Conservation (phyloP, 2,329 filamentous ascomycete genomes). For the Scytalidium sp. region DNA sequence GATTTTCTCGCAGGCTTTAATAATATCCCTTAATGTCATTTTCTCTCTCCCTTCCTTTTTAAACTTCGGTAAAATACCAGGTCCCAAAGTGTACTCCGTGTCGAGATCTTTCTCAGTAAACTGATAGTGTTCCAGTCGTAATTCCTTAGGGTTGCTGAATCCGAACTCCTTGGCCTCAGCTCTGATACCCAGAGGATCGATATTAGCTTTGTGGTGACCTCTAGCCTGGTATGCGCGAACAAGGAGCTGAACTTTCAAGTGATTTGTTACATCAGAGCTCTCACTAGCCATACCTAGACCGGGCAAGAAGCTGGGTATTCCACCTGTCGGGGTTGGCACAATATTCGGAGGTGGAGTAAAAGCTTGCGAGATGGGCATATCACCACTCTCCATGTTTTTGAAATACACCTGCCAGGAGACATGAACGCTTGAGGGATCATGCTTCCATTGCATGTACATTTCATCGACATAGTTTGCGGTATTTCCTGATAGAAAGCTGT, state of each 20-base stretch:
- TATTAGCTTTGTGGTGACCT: constrained; percentile 97
- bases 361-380: constrained; percentile 96
- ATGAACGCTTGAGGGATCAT: constrained; percentile 89
- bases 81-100: constrained; percentile 85
- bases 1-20: constrained; percentile 87
- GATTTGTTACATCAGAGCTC: constrained; percentile 85
- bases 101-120: constrained; percentile 95
- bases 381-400: constrained; percentile 97
- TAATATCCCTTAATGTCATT: constrained; percentile 95
- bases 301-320: constrained; percentile 70
- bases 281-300: constrained; percentile 64
- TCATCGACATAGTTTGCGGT: constrained; percentile 99
- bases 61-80: constrained; percentile 93
- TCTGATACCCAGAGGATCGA: constrained; percentile 92
- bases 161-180: constrained; percentile 80
- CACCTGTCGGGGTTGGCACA: constrained; percentile 76
- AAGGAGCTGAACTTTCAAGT: constrained; percentile 95
- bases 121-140: constrained; percentile 89
- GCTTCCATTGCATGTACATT: constrained; percentile 98
- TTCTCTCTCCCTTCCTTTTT: constrained; percentile 84
- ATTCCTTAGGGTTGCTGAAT: constrained; percentile 85
- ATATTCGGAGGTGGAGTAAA: constrained; percentile 95
- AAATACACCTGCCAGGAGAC: constrained; percentile 99
- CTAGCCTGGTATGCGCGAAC: constrained; percentile 97
- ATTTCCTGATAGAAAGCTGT: constrained; percentile 95